Evolutionary conservation across 257 asterid genomes (phyloP).

Genomic region (Parsonsia alboflavescens): DNA sequence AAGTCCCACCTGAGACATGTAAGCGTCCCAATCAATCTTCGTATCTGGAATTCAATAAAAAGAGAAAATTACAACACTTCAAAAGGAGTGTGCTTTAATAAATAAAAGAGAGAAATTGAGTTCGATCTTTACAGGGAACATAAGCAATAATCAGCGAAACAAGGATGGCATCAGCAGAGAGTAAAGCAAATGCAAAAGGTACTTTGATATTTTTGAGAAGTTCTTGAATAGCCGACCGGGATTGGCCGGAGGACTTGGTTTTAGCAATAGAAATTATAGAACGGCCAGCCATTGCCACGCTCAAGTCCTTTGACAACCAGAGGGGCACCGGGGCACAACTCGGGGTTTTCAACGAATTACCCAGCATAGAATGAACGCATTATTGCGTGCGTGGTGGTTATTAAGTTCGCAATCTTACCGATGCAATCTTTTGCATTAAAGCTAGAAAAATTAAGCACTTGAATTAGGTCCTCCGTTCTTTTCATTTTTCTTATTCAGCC

Average conservation of each 20-base stretch:
- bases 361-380: too few species aligned
- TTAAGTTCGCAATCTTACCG: too few species aligned
- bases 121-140: constrained; percentile 65
- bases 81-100: neutral
- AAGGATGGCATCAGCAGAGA: constrained; percentile 64
- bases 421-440: too few species aligned
- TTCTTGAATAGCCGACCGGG: constrained; percentile 18
- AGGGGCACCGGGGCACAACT: neutral
- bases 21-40: constrained; percentile 98
- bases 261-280: constrained; percentile 27
- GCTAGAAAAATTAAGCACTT: neutral
- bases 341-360: too few species aligned
- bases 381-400: too few species aligned
- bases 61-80: neutral
- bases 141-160: constrained; percentile 61
- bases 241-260: constrained; percentile 15
- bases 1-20: constrained; percentile 83
- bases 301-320: neutral
- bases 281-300: constrained; percentile 38
- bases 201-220: constrained; percentile 31
- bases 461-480: neutral
- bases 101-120: neutral
- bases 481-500: too few species aligned
- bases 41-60: constrained; percentile 49
- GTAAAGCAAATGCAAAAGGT: constrained; percentile 45